A percentile compares a stretch with the other conserved stretches of the same genome.
These are phyloP conservation scores for Nicotiana obtusifolia DNA, from an alignment of 257 asterid genomes.

Conservation along the genomic window DNA sequence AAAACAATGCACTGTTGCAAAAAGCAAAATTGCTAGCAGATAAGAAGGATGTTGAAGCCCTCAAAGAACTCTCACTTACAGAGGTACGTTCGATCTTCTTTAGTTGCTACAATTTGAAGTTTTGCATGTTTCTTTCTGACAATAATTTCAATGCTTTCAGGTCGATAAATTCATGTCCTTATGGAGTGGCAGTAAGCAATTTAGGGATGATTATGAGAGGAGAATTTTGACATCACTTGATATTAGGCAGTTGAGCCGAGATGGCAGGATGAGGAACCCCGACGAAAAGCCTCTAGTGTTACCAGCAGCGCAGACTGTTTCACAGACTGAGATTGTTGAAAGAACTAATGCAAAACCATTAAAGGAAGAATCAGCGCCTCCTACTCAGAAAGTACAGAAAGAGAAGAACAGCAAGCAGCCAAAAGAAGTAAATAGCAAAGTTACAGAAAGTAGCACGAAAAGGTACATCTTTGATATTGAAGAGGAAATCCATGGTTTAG, in stretches of 20 bases:
- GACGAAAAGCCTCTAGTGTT: slow-evolving; percentile 56
- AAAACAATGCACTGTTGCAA: slow-evolving; percentile 42
- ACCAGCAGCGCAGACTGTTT: slow-evolving; percentile 31
- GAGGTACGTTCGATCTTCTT: slow-evolving; percentile 45
- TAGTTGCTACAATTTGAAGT: background rate
- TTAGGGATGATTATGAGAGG: slow-evolving; percentile 65
- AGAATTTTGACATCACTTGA: slow-evolving; percentile 70
- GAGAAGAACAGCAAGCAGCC: slow-evolving; percentile 27
- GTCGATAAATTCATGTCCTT: slow-evolving; percentile 54
- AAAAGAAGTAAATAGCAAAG: slow-evolving; percentile 31
- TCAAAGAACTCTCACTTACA: slow-evolving; percentile 46
- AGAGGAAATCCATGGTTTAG: slow-evolving; percentile 26
- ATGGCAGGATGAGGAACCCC: slow-evolving; percentile 67
- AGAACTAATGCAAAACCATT: slow-evolving; percentile 30
- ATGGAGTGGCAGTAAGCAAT: slow-evolving; percentile 45
- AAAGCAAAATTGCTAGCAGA: slow-evolving; percentile 69
- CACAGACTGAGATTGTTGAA: slow-evolving; percentile 30
- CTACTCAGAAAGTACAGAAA: slow-evolving; percentile 10
- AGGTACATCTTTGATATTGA: slow-evolving; percentile 20
- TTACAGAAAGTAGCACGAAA: background rate
- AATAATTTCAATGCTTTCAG: slow-evolving; percentile 19
- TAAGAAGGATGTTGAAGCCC: slow-evolving; percentile 57
- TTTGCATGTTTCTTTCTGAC: background rate
- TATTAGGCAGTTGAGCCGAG: slow-evolving; percentile 60
- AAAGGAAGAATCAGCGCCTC: slow-evolving; percentile 37